Evolutionary conservation across 2,329 filamentous ascomycete genomes (phyloP).

Genomic region (Fusarium sororula): DNA sequence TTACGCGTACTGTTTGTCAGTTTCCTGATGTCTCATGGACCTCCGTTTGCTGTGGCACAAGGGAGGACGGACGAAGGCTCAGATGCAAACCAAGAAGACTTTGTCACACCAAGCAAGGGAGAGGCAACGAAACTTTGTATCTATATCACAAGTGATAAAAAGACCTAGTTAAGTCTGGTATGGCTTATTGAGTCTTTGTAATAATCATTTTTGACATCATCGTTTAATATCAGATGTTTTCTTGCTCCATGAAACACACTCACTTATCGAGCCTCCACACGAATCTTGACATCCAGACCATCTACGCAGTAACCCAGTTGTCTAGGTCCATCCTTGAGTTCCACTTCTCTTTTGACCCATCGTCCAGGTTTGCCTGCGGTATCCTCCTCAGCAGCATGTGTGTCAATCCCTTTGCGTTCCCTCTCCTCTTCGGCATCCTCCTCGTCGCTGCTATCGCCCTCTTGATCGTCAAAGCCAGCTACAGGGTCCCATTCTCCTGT

Average conservation of each 20-base stretch:
- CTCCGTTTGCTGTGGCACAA: constrained; percentile 15
- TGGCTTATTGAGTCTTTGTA: background rate
- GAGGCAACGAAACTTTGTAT: background rate
- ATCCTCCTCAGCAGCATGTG: constrained; percentile 40
- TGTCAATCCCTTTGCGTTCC: constrained; percentile 26
- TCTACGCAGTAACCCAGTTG: constrained; percentile 87
- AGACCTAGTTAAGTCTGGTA: background rate
- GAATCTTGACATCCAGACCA: constrained; percentile 72
- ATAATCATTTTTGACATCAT: background rate
- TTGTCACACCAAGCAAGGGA: background rate
- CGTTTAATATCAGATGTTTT: too few species aligned
- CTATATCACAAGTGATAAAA: background rate
- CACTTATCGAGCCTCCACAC: constrained; percentile 65
- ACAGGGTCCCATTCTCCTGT: constrained; percentile 91
- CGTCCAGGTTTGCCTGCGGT: constrained; percentile 55
- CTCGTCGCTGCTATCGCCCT: constrained; percentile 63
- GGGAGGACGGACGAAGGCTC: constrained; percentile 12
- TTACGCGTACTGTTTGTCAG: background rate
- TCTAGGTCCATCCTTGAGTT: constrained; percentile 81
- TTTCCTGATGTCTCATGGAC: background rate
- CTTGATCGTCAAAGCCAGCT: constrained; percentile 67
- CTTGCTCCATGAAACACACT: background rate
- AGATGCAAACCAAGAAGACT: background rate
- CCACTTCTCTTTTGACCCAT: constrained; percentile 81
- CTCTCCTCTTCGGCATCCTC: constrained; percentile 54